Evolutionary conservation across 352 stramenopile genomes (phyloP).

Genomic region (Pythium graminicola): DNA sequence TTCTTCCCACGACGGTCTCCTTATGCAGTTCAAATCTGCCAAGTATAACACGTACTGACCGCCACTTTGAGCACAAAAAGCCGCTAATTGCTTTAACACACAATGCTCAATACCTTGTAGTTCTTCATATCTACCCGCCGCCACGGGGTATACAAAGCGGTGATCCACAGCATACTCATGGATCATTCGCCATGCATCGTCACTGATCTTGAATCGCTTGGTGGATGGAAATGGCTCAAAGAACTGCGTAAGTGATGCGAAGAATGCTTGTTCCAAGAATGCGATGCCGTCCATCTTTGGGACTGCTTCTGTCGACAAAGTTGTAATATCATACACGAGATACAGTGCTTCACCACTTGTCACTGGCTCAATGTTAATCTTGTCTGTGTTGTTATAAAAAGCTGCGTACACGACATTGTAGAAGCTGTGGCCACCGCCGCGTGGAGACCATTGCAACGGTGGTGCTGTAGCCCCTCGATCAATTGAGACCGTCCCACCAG

Average conservation of each 20-base stretch:
- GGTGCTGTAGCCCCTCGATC: background rate
- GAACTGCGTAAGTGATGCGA: background rate
- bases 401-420: background rate
- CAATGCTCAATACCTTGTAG: background rate
- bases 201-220: background rate
- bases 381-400: background rate
- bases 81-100: background rate
- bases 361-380: background rate
- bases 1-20: background rate
- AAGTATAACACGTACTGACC: background rate
- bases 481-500: background rate
- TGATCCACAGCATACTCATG: background rate
- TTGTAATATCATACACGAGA: slow-evolving; percentile 10
- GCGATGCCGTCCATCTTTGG: background rate
- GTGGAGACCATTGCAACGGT: background rate
- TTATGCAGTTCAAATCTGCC: background rate
- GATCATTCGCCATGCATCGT: slow-evolving; percentile 1
- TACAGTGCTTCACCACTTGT: background rate
- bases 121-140: background rate
- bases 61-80: background rate
- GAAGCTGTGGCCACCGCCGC: background rate
- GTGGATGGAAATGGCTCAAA: background rate
- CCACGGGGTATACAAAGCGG: background rate
- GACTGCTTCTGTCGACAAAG: background rate
- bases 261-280: background rate